Evolutionary conservation across 148 eudicot genomes (phyloP).

Genomic region (Dianthus caryophyllus): DNA sequence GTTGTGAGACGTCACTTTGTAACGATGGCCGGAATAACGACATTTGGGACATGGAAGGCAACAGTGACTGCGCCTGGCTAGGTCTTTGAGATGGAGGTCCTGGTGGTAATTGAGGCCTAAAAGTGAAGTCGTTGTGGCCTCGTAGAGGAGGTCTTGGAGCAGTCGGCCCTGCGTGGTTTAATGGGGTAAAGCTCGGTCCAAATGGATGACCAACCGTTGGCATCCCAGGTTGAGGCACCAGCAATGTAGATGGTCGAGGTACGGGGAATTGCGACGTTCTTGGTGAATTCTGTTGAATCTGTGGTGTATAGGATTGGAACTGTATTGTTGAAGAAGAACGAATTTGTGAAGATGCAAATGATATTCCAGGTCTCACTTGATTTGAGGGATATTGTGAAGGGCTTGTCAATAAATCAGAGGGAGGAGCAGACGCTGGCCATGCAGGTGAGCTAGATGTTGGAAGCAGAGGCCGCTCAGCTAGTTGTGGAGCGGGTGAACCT

Average conservation of each 20-base stretch:
- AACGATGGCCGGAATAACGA: conserved; percentile 46
- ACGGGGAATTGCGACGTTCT: conserved; percentile 36
- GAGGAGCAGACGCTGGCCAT: conserved; percentile 30
- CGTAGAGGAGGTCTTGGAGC: conserved; percentile 41
- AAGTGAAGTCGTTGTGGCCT: conserved; percentile 59
- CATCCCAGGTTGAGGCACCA: conserved; percentile 30
- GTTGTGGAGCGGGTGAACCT: conserved; percentile 26
- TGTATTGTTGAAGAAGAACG: conserved; percentile 33
- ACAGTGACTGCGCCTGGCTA: conserved; percentile 27
- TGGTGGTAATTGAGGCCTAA: conserved; percentile 33
- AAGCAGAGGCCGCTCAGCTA: conserved; percentile 28
- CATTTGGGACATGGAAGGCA: conserved; percentile 40
- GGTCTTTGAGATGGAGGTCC: conserved; percentile 42
- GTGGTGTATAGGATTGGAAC: conserved; percentile 31
- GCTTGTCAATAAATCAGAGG: conserved; percentile 19
- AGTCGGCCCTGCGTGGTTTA: conserved; percentile 29
- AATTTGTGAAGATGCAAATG: conserved; percentile 29
- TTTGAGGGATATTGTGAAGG: conserved; percentile 29
- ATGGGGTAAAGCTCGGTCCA: conserved; percentile 47
- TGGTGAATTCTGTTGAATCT: conserved; percentile 23
- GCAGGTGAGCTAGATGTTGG: conserved; percentile 32
- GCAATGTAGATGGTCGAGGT: conserved; percentile 30
- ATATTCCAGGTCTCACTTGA: conserved; percentile 28
- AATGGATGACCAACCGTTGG: conserved; percentile 26
- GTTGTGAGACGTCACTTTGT: conserved; percentile 32